Evolutionary conservation across 805 yeast species (phyloP).

Genomic region (Ogataea polymorpha): DNA sequence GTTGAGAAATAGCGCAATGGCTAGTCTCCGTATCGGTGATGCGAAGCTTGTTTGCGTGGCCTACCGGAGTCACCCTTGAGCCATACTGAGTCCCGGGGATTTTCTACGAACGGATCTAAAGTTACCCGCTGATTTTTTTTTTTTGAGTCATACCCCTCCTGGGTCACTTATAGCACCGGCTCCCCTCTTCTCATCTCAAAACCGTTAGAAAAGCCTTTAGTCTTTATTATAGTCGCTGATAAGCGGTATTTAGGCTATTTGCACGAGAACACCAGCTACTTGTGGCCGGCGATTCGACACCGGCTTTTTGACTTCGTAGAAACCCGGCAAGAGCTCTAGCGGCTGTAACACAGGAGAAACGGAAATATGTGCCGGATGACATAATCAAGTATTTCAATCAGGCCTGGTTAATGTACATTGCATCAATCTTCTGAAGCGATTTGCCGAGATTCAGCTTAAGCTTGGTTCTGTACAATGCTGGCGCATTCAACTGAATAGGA

Average conservation of each 20-base stretch:
- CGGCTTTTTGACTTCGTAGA: not conserved
- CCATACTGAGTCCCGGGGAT: conserved; percentile 6
- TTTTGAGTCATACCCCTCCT: conserved; percentile 5
- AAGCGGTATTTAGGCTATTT: too few species aligned
- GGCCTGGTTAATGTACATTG: conserved; percentile 52
- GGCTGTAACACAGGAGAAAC: conserved; percentile 12
- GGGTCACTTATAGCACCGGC: not conserved
- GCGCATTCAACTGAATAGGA: conserved; percentile 71
- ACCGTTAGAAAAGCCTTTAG: not conserved
- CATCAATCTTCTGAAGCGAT: conserved; percentile 81
- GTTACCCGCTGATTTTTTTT: conserved; percentile 1
- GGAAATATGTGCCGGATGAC: conserved; percentile 5
- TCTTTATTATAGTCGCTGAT: too few species aligned
- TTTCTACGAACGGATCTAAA: not conserved
- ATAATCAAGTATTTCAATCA: not conserved
- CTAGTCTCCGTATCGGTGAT: not conserved
- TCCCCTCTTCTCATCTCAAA: conserved; percentile 9
- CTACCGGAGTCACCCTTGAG: conserved; percentile 1
- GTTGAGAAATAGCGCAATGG: not conserved
- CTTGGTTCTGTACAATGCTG: conserved; percentile 85
- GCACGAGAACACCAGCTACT: too few species aligned
- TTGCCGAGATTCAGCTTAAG: conserved; percentile 69
- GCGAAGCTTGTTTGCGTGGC: not conserved
- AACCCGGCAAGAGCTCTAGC: conserved; percentile 2
- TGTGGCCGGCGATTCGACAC: not conserved